Base-by-base conservation (phyloP, 768 basidiomycete species). In the Rhodotorula kratochvilovae region DNA sequence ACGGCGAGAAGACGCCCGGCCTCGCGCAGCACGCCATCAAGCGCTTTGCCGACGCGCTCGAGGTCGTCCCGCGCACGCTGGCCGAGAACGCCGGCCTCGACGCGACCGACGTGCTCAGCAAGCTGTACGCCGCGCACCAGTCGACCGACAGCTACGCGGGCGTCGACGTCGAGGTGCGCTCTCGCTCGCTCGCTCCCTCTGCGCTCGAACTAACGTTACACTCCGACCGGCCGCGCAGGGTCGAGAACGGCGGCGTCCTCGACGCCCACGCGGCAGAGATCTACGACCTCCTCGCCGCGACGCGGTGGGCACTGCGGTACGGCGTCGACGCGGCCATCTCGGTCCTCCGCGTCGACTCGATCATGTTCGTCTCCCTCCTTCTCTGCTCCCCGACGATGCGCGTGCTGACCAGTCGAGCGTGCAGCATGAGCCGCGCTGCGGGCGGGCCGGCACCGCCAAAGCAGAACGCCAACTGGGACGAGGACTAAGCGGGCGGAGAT, bases 301-400 rank as follows among this genome's bases (percentile, higher is more conserved):
- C 94, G 80, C 83, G 87, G 10, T 95, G 92, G 92, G 92, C 91
- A 2, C 86, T 96, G 76, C 84, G 86, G 68, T 85, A 93, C n/a
- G 93, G 89, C 25, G 92, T 92, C 0, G 92, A 96, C 79, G 91
- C 92, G 27, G 92, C 93, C 2, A 85, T 90, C 51, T 88, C 91
- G 0, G 90, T 96, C 42, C 86, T 99, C 65, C 90, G 89, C 72
- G 96, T 99, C 13, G 96, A 99, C 81, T 92, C 90, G 78, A 97
- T 98, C 80, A 96, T 97, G 83, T 74, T 10, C 62, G 73, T 67
- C 11, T 25, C 48, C 16, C 15, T 39, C 48, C 63, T 62, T 17
- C 57, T 29, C 31, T 5, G 16, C 54, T 25, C 27, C 31, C 11
- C 17, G 8, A 31, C 31, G 29, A 15, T 8, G 31, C 13, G 17